These are phyloP conservation scores for Alternaria arborescens DNA, from an alignment of 2,329 filamentous ascomycete species.

Conservation along the genomic window DNA sequence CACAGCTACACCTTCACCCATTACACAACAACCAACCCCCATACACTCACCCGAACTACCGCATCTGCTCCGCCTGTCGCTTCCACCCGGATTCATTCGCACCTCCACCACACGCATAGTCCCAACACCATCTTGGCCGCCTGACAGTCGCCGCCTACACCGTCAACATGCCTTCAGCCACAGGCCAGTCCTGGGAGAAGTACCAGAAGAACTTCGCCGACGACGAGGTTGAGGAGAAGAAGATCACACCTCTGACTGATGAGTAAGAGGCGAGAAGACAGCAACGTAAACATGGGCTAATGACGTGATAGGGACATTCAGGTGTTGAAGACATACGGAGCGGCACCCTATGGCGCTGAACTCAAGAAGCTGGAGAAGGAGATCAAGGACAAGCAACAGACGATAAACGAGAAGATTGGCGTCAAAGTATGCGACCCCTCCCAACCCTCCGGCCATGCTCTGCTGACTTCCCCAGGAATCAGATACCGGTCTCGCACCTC, in stretches of 20 bases:
- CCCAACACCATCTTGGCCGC: slow-evolving; percentile 10
- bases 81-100: not conserved
- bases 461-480: slow-evolving; percentile 74
- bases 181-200: slow-evolving; percentile 96
- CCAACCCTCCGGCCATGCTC: not conserved
- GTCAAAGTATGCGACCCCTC: slow-evolving; percentile 30
- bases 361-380: slow-evolving; percentile 98
- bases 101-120: slow-evolving; percentile 1
- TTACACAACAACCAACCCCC: slow-evolving; percentile 26
- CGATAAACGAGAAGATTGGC: slow-evolving; percentile 98
- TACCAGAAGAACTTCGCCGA: slow-evolving; percentile 97
- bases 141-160: slow-evolving; percentile 21
- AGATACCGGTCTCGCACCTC: slow-evolving; percentile 95
- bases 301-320: slow-evolving; percentile 82
- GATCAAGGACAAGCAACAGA: slow-evolving; percentile 98
- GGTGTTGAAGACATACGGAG: slow-evolving; percentile 98
- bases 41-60: not conserved
- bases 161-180: slow-evolving; percentile 85
- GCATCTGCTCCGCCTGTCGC: slow-evolving; percentile 7
- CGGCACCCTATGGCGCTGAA: slow-evolving; percentile 90
- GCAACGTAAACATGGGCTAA: slow-evolving; percentile 38
- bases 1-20: slow-evolving; percentile 29
- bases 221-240: slow-evolving; percentile 98
- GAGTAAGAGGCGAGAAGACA: slow-evolving; percentile 70
- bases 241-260: slow-evolving; percentile 95